Evolutionary conservation across 2,329 filamentous ascomycete genomes (phyloP).

Genomic region (Berkeleyomyces basicola): DNA sequence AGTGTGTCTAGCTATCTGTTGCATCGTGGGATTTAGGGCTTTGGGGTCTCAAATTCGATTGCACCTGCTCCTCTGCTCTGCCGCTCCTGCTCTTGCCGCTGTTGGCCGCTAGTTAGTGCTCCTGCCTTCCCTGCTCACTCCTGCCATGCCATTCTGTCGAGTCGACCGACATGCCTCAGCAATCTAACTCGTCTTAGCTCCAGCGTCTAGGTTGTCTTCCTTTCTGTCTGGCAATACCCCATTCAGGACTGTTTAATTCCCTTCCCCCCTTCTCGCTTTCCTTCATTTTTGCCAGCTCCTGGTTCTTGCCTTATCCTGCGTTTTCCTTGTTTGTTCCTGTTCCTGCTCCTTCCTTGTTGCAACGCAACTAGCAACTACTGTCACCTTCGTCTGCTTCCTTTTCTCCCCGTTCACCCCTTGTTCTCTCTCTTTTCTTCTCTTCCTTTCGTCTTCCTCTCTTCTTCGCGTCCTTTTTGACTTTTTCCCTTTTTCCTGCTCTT

Average conservation of each 20-base stretch:
- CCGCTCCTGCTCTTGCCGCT: neutral
- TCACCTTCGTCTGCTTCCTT: neutral
- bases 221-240: neutral
- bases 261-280: slow-evolving; percentile 1
- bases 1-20: too few relatives aligned
- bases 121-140: neutral
- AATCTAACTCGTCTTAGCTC: neutral
- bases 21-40: too few relatives aligned
- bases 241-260: neutral
- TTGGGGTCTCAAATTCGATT: too few relatives aligned
- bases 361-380: neutral
- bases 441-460: neutral
- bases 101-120: neutral
- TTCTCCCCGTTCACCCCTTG: neutral
- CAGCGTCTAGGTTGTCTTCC: neutral
- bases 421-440: slow-evolving; percentile 1
- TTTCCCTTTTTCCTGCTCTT: neutral
- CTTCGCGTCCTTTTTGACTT: neutral
- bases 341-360: neutral
- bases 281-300: slow-evolving; percentile 1
- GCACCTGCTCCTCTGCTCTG: neutral
- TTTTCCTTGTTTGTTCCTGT: neutral
- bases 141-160: neutral
- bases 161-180: neutral
- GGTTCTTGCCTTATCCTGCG: slow-evolving; percentile 2